These are phyloP conservation scores for Clarkia xantiana DNA, from an alignment of 345 rosid species.

Conservation along the genomic window DNA sequence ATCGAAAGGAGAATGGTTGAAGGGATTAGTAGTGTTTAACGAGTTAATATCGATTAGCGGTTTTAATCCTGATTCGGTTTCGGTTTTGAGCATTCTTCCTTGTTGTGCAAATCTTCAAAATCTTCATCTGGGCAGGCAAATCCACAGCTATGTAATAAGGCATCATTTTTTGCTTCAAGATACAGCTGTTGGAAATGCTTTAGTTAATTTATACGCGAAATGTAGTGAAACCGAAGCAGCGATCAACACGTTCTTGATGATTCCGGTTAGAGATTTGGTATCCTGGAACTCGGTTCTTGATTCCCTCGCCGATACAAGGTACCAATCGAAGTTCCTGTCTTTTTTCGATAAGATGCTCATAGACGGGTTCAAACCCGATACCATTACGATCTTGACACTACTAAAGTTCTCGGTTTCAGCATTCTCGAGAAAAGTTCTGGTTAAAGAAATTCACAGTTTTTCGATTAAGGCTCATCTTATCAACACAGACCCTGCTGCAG, in stretches of 20 bases:
- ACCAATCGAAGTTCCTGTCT: slow-evolving; percentile 24
- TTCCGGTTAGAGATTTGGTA: slow-evolving; percentile 31
- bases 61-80: slow-evolving; percentile 43
- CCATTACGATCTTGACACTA: slow-evolving; percentile 30
- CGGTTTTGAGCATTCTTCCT: slow-evolving; percentile 54
- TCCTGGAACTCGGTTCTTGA: slow-evolving; percentile 59
- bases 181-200: slow-evolving; percentile 32
- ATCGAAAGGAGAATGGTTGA: slow-evolving; percentile 42
- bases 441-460: slow-evolving; percentile 67
- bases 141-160: slow-evolving; percentile 33
- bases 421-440: slow-evolving; percentile 19
- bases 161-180: slow-evolving; percentile 23
- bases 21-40: slow-evolving; percentile 41
- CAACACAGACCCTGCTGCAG: slow-evolving; percentile 26
- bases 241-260: slow-evolving; percentile 26
- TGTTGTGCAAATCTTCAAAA: slow-evolving; percentile 41
- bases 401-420: slow-evolving; percentile 19
- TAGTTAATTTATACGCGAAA: slow-evolving; percentile 55
- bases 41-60: slow-evolving; percentile 26
- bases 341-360: slow-evolving; percentile 29
- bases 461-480: slow-evolving; percentile 37
- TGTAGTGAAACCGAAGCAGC: slow-evolving; percentile 39
- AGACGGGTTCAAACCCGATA: slow-evolving; percentile 40
- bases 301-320: slow-evolving; percentile 25
- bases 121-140: slow-evolving; percentile 33